phyloP scores from a whole-genome alignment of 2,329 filamentous ascomycete species.

The Colletotrichum sp. region DNA sequence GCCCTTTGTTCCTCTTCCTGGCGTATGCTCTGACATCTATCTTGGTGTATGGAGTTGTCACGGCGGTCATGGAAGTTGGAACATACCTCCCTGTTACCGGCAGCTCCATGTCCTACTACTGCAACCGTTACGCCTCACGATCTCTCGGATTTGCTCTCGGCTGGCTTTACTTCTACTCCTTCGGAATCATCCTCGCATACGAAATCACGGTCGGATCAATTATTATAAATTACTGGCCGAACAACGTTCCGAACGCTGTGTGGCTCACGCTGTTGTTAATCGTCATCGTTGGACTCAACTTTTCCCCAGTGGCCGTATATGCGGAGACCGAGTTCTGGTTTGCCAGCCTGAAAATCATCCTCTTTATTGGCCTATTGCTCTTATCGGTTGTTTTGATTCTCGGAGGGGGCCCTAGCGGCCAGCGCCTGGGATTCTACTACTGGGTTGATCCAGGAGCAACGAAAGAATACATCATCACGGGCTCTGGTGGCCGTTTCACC shows the following conservation, averaged over 20 bases:
- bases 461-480: constrained; percentile 13
- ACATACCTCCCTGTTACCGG: constrained; percentile 55
- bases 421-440: constrained; percentile 23
- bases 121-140: constrained; percentile 37
- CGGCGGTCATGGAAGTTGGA: constrained; percentile 53
- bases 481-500: constrained; percentile 22
- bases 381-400: constrained; percentile 51
- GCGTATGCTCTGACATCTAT: constrained; percentile 47
- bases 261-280: constrained; percentile 24
- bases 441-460: constrained; percentile 15
- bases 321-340: constrained; percentile 64
- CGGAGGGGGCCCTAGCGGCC: constrained; percentile 23
- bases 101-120: constrained; percentile 53
- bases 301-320: constrained; percentile 35
- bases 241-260: constrained; percentile 16
- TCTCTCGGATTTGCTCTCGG: constrained; percentile 43
- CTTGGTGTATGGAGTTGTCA: constrained; percentile 49
- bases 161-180: constrained; percentile 43
- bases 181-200: constrained; percentile 40
- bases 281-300: constrained; percentile 21
- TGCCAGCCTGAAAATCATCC: constrained; percentile 56
- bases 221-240: constrained; percentile 26
- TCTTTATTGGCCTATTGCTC: constrained; percentile 65
- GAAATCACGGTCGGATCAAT: constrained; percentile 23
- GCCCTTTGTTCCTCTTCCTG: constrained; percentile 45